Percentiles rank a stretch among this genome's conserved stretches.
Conservation (phyloP, 768 basidiomycete species). For the Naematelia encephala region DNA sequence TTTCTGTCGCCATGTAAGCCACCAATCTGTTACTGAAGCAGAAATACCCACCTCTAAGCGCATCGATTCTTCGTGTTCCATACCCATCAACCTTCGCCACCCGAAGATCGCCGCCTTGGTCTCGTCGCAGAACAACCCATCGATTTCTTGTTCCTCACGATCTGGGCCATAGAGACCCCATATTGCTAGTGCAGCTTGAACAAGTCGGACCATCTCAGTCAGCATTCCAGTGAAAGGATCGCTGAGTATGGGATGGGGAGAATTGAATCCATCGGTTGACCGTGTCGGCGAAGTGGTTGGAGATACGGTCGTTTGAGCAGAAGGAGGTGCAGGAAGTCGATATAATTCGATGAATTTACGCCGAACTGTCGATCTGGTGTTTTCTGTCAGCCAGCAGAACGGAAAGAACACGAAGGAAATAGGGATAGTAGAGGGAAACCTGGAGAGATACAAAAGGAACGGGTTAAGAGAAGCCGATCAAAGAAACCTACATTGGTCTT, state of each 20-base stretch:
- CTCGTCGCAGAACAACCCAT: slow-evolving; percentile 45
- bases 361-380: slow-evolving; percentile 30
- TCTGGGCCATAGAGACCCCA: slow-evolving; percentile 30
- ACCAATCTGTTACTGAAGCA: neutral
- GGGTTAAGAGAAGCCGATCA: too few relatives aligned
- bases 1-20: slow-evolving; percentile 23
- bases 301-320: slow-evolving; percentile 11
- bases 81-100: slow-evolving; percentile 41
- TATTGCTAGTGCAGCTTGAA: slow-evolving; percentile 32
- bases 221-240: slow-evolving; percentile 37
- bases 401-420: neutral
- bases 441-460: too few relatives aligned
- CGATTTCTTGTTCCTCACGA: slow-evolving; percentile 16
- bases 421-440: too few relatives aligned
- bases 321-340: slow-evolving; percentile 25
- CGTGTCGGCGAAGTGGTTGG: slow-evolving; percentile 26
- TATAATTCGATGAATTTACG: slow-evolving; percentile 41
- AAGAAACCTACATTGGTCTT: slow-evolving; percentile 32
- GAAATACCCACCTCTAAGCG: slow-evolving; percentile 31
- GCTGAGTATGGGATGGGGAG: neutral
- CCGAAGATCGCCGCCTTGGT: slow-evolving; percentile 36
- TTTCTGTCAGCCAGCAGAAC: neutral
- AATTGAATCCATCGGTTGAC: neutral
- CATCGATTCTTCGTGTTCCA: slow-evolving; percentile 41
- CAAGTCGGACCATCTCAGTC: slow-evolving; percentile 36